Conservation (phyloP, 2,329 filamentous ascomycete species). For the Coleophoma cylindrospora region DNA sequence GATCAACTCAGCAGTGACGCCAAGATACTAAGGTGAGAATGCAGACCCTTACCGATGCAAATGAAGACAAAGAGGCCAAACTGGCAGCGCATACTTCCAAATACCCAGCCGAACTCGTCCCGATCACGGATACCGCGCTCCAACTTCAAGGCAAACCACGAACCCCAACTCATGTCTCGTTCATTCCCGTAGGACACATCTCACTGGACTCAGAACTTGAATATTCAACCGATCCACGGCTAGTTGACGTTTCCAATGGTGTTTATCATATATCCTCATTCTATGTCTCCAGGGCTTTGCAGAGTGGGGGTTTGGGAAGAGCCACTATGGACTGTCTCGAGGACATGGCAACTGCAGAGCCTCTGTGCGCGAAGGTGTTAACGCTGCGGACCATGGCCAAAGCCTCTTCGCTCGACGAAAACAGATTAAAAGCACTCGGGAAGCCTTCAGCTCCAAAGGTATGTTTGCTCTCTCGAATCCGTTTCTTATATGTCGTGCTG, state of each 20-base stretch:
- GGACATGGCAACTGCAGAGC: slow-evolving; percentile 11
- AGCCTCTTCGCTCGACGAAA: slow-evolving; percentile 6
- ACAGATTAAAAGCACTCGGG: slow-evolving; percentile 9
- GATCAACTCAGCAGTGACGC: neutral
- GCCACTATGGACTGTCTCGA: slow-evolving; percentile 17
- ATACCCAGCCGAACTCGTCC: slow-evolving; percentile 11
- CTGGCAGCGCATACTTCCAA: slow-evolving; percentile 11
- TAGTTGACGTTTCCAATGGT: slow-evolving; percentile 5
- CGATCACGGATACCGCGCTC: slow-evolving; percentile 14
- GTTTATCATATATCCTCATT: slow-evolving; percentile 18
- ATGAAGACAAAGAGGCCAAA: slow-evolving; percentile 11
- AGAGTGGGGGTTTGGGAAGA: slow-evolving; percentile 16
- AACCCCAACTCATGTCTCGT: slow-evolving; percentile 7
- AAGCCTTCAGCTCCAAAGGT: slow-evolving; percentile 7
- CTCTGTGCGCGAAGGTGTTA: slow-evolving; percentile 15
- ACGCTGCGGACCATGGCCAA: slow-evolving; percentile 9
- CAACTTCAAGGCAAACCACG: slow-evolving; percentile 13
- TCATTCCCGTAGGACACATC: slow-evolving; percentile 22
- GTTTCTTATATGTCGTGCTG: too few relatives aligned
- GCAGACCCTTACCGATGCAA: slow-evolving; percentile 12
- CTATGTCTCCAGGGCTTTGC: slow-evolving; percentile 20
- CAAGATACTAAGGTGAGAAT: too few relatives aligned
- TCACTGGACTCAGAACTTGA: slow-evolving; percentile 10
- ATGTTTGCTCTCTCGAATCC: neutral
- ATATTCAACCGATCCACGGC: slow-evolving; percentile 1